Evolutionary conservation across 2,329 filamentous ascomycete genomes (phyloP), one percentile per base, ranked within the genome.

Genomic region (Plenodomus lindquistii): DNA sequence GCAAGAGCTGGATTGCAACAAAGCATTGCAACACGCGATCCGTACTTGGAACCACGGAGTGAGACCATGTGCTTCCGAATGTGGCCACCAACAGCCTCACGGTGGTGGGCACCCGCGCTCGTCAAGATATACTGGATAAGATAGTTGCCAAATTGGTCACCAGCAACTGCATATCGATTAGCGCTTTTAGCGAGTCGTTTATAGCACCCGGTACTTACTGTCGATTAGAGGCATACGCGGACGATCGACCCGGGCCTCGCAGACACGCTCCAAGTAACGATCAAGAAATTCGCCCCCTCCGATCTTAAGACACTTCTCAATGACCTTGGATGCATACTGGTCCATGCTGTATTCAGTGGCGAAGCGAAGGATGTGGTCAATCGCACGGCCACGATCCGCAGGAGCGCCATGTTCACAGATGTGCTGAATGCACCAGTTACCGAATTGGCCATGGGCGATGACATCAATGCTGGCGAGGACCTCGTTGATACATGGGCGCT

Each of bases 51-150:
- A 48, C 94, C 94, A 52, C 94, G 89, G 40, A 99, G 87, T 47
- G 94, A 99, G 8, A 99, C 94, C 94, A 99, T 99, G 74, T 99
- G 94, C 82, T 97, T 97, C 63, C 83, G 88, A 64, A 99, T 96
- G 69, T 99, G 94, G 47, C 86, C 86, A 40, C 92, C 91, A 57
- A 99, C 94, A 57, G 96, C 79, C 70, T 99, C 95, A 49, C 91
- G 89, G 71, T 97, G 94, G 71, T 95, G 91, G 45, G 88, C 80
- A 48, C 86, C 85, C 52, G 91, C 88, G 70, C 97, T 89, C 62
- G 91, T 92, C 67, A 99, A 80, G 67, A 99, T 94, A 84, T 95
- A 96, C 74, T 99, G 94, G 55, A 99, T 89, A 55, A 99, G 82
- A 68, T 99, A 99, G 76, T 99, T 99, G 63, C 94, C 94, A 69